A percentile compares a stretch with the other conserved stretches of the same genome.
Evolutionary conservation across 495 filamentous ascomycete species (phyloP).

Genomic region (Pyronema omphalodes): DNA sequence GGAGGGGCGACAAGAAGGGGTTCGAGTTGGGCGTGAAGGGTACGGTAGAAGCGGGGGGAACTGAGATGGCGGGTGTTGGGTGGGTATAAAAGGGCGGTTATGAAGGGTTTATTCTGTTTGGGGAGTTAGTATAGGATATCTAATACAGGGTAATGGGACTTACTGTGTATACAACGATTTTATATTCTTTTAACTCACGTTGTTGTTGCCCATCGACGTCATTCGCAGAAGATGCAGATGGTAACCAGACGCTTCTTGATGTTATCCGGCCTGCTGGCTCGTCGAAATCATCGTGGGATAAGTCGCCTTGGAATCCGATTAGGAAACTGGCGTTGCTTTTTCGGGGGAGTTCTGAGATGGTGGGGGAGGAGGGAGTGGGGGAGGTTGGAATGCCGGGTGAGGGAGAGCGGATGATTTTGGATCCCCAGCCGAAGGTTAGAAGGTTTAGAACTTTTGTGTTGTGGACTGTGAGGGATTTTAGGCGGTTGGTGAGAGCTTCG

Average conservation of each 20-base stretch:
- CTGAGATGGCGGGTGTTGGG: slow-evolving; percentile 46
- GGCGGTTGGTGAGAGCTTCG: background rate
- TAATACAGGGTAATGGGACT: background rate
- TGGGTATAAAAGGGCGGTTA: slow-evolving; percentile 78
- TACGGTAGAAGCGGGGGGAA: slow-evolving; percentile 54
- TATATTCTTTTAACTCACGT: slow-evolving; percentile 13
- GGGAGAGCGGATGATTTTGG: background rate
- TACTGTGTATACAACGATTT: slow-evolving; percentile 22
- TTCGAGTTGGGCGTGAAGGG: slow-evolving; percentile 61
- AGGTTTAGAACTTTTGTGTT: slow-evolving; percentile 19
- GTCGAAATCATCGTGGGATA: slow-evolving; percentile 20
- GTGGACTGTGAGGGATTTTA: background rate
- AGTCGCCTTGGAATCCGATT: slow-evolving; percentile 21
- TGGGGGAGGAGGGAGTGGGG: too few relatives aligned
- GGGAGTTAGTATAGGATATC: slow-evolving; percentile 1
- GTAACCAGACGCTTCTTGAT: slow-evolving; percentile 15
- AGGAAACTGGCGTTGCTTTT: slow-evolving; percentile 9
- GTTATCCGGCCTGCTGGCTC: slow-evolving; percentile 17
- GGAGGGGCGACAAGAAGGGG: slow-evolving; percentile 35
- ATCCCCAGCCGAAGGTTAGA: slow-evolving; percentile 21
- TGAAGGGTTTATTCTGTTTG: slow-evolving; percentile 53
- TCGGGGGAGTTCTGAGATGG: background rate
- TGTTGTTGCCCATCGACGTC: background rate
- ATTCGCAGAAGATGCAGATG: background rate
- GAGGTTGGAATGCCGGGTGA: background rate